Base-by-base conservation (phyloP, 1,139 yeast species). In the Nakaseomyces uthaithaninus region DNA sequence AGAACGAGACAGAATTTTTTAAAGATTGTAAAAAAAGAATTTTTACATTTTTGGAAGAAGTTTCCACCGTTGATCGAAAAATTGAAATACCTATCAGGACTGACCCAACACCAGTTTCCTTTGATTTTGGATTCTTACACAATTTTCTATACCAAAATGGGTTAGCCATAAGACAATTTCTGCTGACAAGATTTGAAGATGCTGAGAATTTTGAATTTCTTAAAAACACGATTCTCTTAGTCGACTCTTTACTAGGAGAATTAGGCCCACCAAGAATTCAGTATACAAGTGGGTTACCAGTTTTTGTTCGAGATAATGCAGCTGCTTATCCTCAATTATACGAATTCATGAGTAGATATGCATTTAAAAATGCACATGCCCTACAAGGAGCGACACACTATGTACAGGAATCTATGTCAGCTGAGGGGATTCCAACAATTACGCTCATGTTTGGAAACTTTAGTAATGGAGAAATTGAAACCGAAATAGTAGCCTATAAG, bases 331-430 rank as follows among this genome's bases (percentile, higher is more conserved):
- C 71, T 10, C 74, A 73, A 42, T 65, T 79, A 40, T 77, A 74
- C 50, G 94, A 84, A 43, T 83, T 83, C 50, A 80, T 85, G 87
- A 71, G 77, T 19, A 77, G 77, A 46, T 74, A 79, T 65, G 68
- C 85, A 0, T 65, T 77, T 46, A 63, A 72, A 25, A 75, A 72
- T 9, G 60, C 65, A 3, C 26, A 20, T 17, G 15, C 19, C 4
- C 54, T 65, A 19, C 72, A 72, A 18, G 61, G 63, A 15, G 44
- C 45, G 3, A 36, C 30, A 7, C 69, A 74, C 1, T 66, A 80
- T 30, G 70, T 82, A 7, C 78, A 74, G 42, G 85, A 75, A 48
- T 74, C 83, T 1, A 74, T 81, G 15, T 74, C 80, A 40, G 67
- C 71, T 36, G 94, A 84, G 56, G 95, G 94, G 6, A 64, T 75